Conservation (phyloP, 768 basidiomycete genomes). For the Serendipita sp. region DNA sequence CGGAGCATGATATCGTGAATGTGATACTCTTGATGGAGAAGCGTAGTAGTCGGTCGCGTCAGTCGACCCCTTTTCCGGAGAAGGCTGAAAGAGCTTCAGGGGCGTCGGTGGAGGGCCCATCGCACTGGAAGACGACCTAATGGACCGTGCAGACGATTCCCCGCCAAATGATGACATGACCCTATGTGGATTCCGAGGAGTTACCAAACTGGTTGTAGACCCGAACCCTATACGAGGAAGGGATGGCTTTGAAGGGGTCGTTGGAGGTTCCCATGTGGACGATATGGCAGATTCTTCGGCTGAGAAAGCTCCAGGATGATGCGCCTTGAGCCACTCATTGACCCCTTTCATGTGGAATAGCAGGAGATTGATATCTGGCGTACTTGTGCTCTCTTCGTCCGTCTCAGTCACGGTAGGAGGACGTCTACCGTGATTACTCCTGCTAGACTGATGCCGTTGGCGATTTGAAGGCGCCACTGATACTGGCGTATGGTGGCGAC, state of each 20-base stretch:
- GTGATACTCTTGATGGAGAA: no score
- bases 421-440: no score
- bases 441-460: no score
- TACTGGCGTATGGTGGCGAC: no score
- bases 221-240: not conserved
- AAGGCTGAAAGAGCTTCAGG: not conserved
- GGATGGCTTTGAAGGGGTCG: not conserved
- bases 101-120: constrained; percentile 5
- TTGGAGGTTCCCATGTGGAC: not conserved
- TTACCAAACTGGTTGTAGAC: not conserved
- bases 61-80: not conserved
- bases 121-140: not conserved
- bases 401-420: no score
- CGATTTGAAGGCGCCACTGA: no score
- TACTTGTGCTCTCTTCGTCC: not conserved
- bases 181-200: not conserved
- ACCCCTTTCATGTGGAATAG: constrained; percentile 1
- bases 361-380: not conserved
- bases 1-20: no score
- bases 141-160: not conserved
- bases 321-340: not conserved
- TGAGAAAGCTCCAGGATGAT: not conserved
- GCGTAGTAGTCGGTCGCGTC: no score
- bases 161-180: not conserved
- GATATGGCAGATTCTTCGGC: not conserved